phyloP scores from a whole-genome alignment of 345 rosid genomes.

The Brassica incana region DNA sequence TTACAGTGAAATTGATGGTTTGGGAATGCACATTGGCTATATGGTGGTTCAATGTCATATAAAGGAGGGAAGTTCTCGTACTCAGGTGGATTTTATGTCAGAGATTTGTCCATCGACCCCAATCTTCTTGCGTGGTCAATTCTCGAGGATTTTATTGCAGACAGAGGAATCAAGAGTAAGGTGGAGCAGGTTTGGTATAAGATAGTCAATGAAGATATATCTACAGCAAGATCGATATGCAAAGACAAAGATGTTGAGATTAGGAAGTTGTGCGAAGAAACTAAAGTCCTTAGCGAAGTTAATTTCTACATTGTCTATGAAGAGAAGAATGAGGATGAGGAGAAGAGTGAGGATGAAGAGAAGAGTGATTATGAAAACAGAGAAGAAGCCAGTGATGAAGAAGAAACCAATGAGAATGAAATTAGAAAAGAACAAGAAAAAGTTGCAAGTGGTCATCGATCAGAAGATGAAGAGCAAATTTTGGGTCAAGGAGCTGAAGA shows the following conservation, averaged over 20 bases:
- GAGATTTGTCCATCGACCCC: background rate
- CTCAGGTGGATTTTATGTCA: background rate
- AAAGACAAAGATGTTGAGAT: background rate
- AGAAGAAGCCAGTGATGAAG: background rate
- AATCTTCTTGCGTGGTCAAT: background rate
- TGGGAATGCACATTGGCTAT: background rate
- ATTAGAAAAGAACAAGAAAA: background rate
- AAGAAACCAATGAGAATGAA: background rate
- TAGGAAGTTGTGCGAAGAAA: background rate
- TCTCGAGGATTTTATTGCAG: background rate
- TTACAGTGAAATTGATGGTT: background rate
- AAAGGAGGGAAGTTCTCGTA: background rate
- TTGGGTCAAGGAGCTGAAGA: background rate
- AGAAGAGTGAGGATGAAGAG: background rate
- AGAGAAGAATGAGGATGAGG: background rate
- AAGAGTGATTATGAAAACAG: background rate
- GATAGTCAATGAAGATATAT: background rate
- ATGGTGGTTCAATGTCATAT: background rate
- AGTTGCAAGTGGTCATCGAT: background rate
- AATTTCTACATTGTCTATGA: background rate
- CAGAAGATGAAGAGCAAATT: background rate
- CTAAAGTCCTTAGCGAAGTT: background rate
- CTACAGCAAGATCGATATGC: background rate
- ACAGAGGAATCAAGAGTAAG: background rate
- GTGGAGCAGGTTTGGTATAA: background rate